Evolutionary conservation across 371 early-diverging fungal species (phyloP).

Genomic region (Mucor circinelloides): DNA sequence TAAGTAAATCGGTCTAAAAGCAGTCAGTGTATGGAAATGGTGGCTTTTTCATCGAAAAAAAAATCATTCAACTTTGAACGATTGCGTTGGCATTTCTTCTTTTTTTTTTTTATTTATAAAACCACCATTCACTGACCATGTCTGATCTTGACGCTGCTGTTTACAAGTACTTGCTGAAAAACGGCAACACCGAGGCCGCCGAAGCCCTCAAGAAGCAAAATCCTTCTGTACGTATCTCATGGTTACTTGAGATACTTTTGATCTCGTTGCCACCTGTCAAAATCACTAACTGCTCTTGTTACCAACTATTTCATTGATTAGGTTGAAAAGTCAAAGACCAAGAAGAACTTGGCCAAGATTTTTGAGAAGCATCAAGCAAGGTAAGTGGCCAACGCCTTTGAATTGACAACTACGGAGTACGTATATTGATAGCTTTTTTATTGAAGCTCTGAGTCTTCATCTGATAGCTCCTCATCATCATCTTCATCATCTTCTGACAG

Average conservation of each 20-base stretch:
- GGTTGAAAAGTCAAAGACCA: constrained; percentile 15
- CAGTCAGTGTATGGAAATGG: no score
- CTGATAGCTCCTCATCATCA: not conserved
- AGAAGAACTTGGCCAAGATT: constrained; percentile 16
- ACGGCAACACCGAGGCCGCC: constrained; percentile 28
- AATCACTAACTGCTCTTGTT: not conserved
- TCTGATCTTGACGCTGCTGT: constrained; percentile 28
- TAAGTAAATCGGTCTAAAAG: no score
- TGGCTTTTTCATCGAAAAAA: not conserved
- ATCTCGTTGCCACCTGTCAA: not conserved
- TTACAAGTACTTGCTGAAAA: constrained; percentile 30
- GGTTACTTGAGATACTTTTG: not conserved
- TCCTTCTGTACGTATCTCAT: constrained; percentile 22
- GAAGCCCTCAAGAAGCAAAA: constrained; percentile 27
- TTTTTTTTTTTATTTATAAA: constrained; percentile 1
- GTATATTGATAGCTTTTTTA: not conserved
- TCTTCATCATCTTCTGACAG: constrained; percentile 12
- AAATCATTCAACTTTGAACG: not conserved
- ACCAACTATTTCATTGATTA: not conserved
- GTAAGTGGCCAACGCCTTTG: not conserved
- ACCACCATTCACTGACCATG: not conserved
- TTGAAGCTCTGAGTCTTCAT: not conserved
- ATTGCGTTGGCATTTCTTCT: not conserved
- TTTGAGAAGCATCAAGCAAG: constrained; percentile 11
- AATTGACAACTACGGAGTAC: not conserved